Evolutionary conservation across 2,329 filamentous ascomycete genomes (phyloP).

Genomic region (Pseudodiploospora longispora): DNA sequence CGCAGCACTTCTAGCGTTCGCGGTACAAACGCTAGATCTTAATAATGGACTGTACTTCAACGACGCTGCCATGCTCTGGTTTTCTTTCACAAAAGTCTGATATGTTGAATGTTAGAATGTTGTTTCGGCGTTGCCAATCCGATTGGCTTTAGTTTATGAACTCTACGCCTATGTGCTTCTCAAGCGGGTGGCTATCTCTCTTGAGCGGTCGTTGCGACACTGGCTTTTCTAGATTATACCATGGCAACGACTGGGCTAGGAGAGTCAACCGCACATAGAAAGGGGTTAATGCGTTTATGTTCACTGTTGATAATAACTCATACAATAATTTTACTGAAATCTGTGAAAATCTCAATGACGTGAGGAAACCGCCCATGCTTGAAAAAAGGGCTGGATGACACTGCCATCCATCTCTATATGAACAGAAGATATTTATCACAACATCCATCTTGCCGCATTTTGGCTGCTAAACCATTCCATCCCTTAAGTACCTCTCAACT

Average conservation of each 20-base stretch:
- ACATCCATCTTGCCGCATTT: too few species aligned
- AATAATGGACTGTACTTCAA: conserved; percentile 35
- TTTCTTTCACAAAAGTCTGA: conserved; percentile 3
- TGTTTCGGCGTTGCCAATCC: not conserved
- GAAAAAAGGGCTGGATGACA: too few species aligned
- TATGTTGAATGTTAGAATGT: conserved; percentile 6
- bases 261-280: conserved; percentile 1
- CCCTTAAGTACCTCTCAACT: not conserved
- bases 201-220: not conserved
- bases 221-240: not conserved
- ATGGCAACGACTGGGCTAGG: not conserved
- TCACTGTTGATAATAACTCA: conserved; percentile 5
- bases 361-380: too few species aligned
- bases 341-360: too few species aligned
- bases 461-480: too few species aligned
- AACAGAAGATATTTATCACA: too few species aligned
- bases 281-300: conserved; percentile 7
- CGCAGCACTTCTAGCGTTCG: conserved; percentile 6
- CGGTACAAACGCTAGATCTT: conserved; percentile 32
- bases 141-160: not conserved
- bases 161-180: not conserved
- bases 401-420: too few species aligned
- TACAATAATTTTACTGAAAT: too few species aligned
- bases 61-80: conserved; percentile 8
- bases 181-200: not conserved